Evolutionary conservation across 768 basidiomycete genomes (phyloP), one percentile per base, ranked within the genome.

Genomic region (Heimioporus sp.): DNA sequence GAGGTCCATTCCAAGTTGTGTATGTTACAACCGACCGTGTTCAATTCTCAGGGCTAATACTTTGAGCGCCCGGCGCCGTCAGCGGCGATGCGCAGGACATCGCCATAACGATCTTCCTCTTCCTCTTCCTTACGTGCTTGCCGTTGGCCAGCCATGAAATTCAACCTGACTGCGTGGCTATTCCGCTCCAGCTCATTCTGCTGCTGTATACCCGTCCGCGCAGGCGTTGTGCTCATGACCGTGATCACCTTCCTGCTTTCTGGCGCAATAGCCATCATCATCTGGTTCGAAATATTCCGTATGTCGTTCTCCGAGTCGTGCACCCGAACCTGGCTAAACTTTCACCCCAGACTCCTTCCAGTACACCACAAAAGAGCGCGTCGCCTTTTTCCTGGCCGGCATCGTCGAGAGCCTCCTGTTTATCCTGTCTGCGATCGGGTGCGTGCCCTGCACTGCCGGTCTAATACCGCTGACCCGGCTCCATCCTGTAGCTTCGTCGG

Each of bases 211-310:
- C 83, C 83, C 28, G 82, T 85, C 7, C 77, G 85, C 51, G 49
- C 80, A 5, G 83, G 86, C 32, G 83, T 86, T 31, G 70, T 82
- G 41, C 58, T 78, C 40, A 76, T 83, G 73, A 74, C 82, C 28
- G 51, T 77, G 3, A 65, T 86, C 9, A 78, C 78, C 1, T 76
- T 84, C 48, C 56, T 85, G 17, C 67, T 85, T 30, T 73, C 82
- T 9, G 84, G 80, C 2, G 52, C 78, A 16, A 69, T 86, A 31
- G 73, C 81, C 3, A 65, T 80, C 55, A 61, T 80, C 34, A 59
- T 84, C 21, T 87, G 84, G 85, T 83, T 80, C 63, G 81, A 86
- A 62, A 66, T 86, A 16, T 72, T 71, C 20, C 75, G 86, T 86
- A 53, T 52, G 83, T 74, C 16, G 43, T 36, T 17, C 10, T 30